Base-by-base conservation (phyloP, 176 grass and related monocot species). In the Musa beccarii region DNA sequence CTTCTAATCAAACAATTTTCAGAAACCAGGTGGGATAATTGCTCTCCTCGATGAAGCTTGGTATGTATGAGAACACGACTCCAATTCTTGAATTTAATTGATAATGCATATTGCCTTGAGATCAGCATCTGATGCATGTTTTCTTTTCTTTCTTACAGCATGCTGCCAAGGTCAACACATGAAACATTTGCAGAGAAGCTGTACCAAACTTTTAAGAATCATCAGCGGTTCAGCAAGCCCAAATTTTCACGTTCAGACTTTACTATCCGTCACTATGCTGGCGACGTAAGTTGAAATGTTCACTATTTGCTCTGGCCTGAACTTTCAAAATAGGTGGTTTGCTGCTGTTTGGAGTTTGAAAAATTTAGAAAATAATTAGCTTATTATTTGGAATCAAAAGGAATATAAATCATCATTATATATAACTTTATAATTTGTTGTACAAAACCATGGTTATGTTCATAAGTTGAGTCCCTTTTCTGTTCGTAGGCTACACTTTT, bases 1-100 rank as follows among this genome's bases (percentile, higher is more conserved):
- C 49, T 25, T 50, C 26, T 68, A 57, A 57, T 49, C 12, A 13
- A 50, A 62, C 71, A 26, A 63, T 50, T 82, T 62, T 91, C 86
- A 99, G 95, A 99, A 99, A 99, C 90, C 95, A 62, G 95, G 95
- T 85, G 95, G 95, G 73, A 99, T 99, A 76, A 86, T 99, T 76
- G 72, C 95, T 81, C 95, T 99, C 82, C 86, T 99, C 59, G 90
- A 99, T 81, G 95, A 99, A 80, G 91, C 90, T 76, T 99, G 95
- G 95, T 98, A 85, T 75, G 90, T 59, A 22, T 74, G 51, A 73
- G 21, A 53, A 55, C 5, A 73, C 1, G 13, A 24, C 2, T 14
- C 3, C 25, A 26, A 56, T 74, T 34, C n/a, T 56, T 28, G 25
- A 19, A 57, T 55, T 55, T 74, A 3, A 28, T 74, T 25, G 16